phyloP scores from a whole-genome alignment of 805 yeast genomes.

The Teunomyces cretensis region DNA sequence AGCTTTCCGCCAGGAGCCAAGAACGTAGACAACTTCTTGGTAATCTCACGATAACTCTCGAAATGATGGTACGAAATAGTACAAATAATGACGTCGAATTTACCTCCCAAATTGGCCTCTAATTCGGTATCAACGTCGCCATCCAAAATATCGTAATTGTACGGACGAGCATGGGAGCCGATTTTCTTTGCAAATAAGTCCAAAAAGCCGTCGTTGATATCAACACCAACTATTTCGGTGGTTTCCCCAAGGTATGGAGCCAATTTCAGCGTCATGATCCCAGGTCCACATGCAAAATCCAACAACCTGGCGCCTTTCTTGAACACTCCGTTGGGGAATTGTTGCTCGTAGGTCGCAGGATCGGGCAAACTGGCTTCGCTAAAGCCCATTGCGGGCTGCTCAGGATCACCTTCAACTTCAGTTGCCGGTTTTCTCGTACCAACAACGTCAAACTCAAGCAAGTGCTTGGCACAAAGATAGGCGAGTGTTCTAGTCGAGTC shows the following conservation, averaged over 20 bases:
- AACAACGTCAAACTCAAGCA: conserved; percentile 22
- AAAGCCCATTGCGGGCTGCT: conserved; percentile 11
- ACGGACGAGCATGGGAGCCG: conserved; percentile 11
- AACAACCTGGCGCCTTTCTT: conserved; percentile 23
- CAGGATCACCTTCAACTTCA: conserved; percentile 14
- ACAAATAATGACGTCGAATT: conserved; percentile 35
- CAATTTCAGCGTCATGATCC: conserved; percentile 31
- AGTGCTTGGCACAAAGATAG: conserved; percentile 17
- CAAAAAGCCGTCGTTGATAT: conserved; percentile 29
- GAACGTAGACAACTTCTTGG: conserved; percentile 30
- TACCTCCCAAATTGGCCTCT: conserved; percentile 13
- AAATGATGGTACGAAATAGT: conserved; percentile 43
- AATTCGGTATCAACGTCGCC: conserved; percentile 10
- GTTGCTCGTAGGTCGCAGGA: conserved; percentile 5
- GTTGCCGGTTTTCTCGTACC: neutral
- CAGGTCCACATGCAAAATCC: conserved; percentile 49
- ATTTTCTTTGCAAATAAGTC: conserved; percentile 13
- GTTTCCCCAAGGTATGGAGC: conserved; percentile 23
- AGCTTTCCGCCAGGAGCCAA: conserved; percentile 35
- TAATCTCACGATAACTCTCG: conserved; percentile 27
- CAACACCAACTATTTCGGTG: conserved; percentile 34
- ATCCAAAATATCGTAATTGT: conserved; percentile 26
- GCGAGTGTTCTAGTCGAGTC: conserved; percentile 17
- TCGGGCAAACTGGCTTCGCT: conserved; percentile 12
- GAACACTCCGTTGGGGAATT: conserved; percentile 15